A percentile compares a stretch with the other conserved stretches of the same genome.
Conservation (phyloP, 2,329 filamentous ascomycete species). For the Biscogniauxia mediterranea region DNA sequence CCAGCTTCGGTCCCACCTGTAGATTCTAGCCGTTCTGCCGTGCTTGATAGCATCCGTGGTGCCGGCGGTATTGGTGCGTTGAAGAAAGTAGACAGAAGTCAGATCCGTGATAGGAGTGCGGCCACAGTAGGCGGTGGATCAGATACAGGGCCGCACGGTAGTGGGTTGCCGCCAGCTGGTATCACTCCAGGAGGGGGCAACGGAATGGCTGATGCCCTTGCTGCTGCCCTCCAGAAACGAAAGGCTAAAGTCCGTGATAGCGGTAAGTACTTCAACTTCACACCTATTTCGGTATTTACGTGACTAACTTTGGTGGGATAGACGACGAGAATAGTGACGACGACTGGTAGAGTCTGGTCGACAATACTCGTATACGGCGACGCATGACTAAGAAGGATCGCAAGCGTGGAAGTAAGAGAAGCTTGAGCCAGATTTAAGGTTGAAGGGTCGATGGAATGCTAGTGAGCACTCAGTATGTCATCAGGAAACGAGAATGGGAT, state of each 20-base stretch:
- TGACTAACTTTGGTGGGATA: conserved; percentile 34
- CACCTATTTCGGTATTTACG: background rate
- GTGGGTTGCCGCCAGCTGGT: conserved; percentile 51
- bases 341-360: conserved; percentile 57
- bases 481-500: background rate
- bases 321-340: conserved; percentile 78
- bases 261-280: conserved; percentile 62
- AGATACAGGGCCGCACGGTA: conserved; percentile 51
- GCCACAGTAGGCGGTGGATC: conserved; percentile 56
- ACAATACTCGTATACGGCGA: conserved; percentile 18
- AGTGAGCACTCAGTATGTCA: background rate
- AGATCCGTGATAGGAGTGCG: conserved; percentile 70
- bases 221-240: conserved; percentile 73
- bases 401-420: conserved; percentile 4
- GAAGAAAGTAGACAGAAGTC: conserved; percentile 69
- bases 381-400: conserved; percentile 7
- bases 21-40: conserved; percentile 52
- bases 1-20: conserved; percentile 41
- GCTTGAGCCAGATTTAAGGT: background rate
- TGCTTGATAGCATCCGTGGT: conserved; percentile 71
- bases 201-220: conserved; percentile 79
- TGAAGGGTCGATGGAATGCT: background rate
- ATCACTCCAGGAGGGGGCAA: conserved; percentile 52
- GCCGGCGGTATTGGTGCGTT: conserved; percentile 65
- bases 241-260: conserved; percentile 94